These are phyloP conservation scores for Apiospora rasikravindrae DNA, from an alignment of 2,329 filamentous ascomycete genomes.

Conservation along the genomic window DNA sequence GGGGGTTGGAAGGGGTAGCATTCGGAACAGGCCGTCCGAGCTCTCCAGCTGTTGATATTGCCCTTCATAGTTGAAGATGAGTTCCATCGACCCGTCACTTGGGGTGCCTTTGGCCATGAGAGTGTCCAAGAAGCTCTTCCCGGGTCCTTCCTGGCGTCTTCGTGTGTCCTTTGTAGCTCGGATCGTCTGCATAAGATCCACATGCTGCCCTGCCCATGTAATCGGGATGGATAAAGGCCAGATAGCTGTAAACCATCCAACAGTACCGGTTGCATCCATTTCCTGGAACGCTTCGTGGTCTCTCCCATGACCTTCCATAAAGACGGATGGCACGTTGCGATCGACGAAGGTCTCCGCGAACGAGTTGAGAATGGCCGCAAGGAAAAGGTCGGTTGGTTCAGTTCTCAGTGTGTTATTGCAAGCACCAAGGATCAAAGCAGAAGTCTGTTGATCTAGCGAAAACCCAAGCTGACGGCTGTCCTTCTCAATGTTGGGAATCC, in stretches of 20 bases:
- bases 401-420: slow-evolving; percentile 20
- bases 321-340: slow-evolving; percentile 10
- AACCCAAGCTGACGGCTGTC: slow-evolving; percentile 6
- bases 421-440: slow-evolving; percentile 14
- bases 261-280: slow-evolving; percentile 20
- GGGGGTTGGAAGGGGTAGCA: slow-evolving; percentile 20
- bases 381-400: slow-evolving; percentile 15
- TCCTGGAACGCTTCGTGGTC: slow-evolving; percentile 1
- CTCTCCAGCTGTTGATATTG: slow-evolving; percentile 22
- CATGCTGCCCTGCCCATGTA: neutral
- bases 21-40: slow-evolving; percentile 20
- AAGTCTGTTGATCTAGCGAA: neutral
- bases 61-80: slow-evolving; percentile 23
- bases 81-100: slow-evolving; percentile 16
- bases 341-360: slow-evolving; percentile 18
- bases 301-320: slow-evolving; percentile 21
- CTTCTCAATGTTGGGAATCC: neutral
- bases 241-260: slow-evolving; percentile 23
- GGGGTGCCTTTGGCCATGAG: neutral
- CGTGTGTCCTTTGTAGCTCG: slow-evolving; percentile 18
- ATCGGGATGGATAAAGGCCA: slow-evolving; percentile 13
- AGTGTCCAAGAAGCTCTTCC: slow-evolving; percentile 16
- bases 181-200: slow-evolving; percentile 16
- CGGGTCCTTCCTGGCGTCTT: neutral
- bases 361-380: slow-evolving; percentile 17